A percentile compares a stretch with the other conserved stretches of the same genome.
These are phyloP conservation scores for Dothistroma septosporum DNA, from an alignment of 2,329 filamentous ascomycete genomes.

Conservation along the genomic window DNA sequence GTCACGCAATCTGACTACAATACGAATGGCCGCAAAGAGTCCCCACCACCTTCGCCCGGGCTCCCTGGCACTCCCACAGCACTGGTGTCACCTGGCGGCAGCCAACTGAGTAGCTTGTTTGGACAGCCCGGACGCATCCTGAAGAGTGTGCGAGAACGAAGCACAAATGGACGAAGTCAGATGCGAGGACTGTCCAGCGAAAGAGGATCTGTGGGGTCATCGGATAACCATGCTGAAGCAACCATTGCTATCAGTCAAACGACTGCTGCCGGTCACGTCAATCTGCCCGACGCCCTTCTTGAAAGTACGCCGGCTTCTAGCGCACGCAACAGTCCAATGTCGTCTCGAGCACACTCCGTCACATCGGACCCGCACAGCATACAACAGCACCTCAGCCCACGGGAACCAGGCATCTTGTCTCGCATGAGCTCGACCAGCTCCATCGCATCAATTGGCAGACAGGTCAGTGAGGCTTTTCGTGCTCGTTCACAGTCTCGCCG, in stretches of 20 bases:
- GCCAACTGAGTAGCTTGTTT: constrained; percentile 43
- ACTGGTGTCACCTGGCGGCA: constrained; percentile 41
- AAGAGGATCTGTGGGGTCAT: constrained; percentile 53
- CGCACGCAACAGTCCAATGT: constrained; percentile 24
- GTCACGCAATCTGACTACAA: constrained; percentile 41
- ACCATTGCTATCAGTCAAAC: constrained; percentile 61
- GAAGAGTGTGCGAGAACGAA: constrained; percentile 42
- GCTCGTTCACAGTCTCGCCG: constrained; percentile 17
- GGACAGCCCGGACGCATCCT: constrained; percentile 47
- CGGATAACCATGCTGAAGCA: constrained; percentile 61
- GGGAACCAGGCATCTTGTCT: constrained; percentile 19
- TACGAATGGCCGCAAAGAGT: not conserved
- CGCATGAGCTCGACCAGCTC: constrained; percentile 30
- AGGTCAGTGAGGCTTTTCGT: constrained; percentile 11
- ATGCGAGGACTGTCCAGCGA: constrained; percentile 61
- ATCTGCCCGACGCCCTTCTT: constrained; percentile 48
- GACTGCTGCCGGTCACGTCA: constrained; percentile 56
- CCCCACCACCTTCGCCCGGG: constrained; percentile 38
- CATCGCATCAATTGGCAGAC: constrained; percentile 22
- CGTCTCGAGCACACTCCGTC: constrained; percentile 22
- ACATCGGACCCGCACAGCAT: constrained; percentile 17
- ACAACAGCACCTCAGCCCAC: constrained; percentile 18
- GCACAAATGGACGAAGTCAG: constrained; percentile 44
- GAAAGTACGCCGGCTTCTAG: constrained; percentile 19
- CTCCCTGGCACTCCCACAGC: constrained; percentile 44